These are phyloP conservation scores for Fraxinus americana DNA, from an alignment of 257 asterid genomes.

Conservation along the genomic window DNA sequence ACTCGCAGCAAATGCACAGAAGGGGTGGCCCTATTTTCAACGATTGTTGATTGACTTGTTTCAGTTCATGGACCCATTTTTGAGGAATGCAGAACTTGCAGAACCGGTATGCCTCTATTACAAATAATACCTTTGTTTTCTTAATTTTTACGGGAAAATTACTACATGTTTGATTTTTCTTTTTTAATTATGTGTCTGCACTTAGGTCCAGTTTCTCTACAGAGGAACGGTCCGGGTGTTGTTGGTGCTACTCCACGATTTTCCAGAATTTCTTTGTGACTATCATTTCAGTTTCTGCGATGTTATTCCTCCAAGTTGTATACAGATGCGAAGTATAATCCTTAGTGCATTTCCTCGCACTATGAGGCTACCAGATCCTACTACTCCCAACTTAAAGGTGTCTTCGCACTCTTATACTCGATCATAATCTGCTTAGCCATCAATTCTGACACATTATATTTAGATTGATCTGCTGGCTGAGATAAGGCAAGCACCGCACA, in stretches of 20 bases:
- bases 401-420: neutral
- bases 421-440: slow-evolving; percentile 9
- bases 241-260: slow-evolving; percentile 96
- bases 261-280: slow-evolving; percentile 97
- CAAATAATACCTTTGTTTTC: neutral
- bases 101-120: slow-evolving; percentile 66
- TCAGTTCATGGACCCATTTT: slow-evolving; percentile 96
- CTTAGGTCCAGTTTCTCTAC: slow-evolving; percentile 79
- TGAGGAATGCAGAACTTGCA: slow-evolving; percentile 89
- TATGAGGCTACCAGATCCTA: slow-evolving; percentile 98
- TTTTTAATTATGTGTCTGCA: slow-evolving; percentile 17
- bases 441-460: slow-evolving; percentile 16
- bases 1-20: slow-evolving; percentile 83
- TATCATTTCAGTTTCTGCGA: slow-evolving; percentile 99
- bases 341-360: slow-evolving; percentile 99
- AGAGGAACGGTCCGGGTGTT: slow-evolving; percentile 93
- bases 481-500: slow-evolving; percentile 80
- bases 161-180: slow-evolving; percentile 5
- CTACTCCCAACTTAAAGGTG: slow-evolving; percentile 95
- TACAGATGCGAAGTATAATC: slow-evolving; percentile 92
- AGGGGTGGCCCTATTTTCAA: slow-evolving; percentile 95
- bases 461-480: slow-evolving; percentile 94
- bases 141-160: neutral
- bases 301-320: slow-evolving; percentile 97
- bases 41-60: slow-evolving; percentile 84